phyloP scores from a whole-genome alignment of 768 basidiomycete species.

The Termitomyces sp. region DNA sequence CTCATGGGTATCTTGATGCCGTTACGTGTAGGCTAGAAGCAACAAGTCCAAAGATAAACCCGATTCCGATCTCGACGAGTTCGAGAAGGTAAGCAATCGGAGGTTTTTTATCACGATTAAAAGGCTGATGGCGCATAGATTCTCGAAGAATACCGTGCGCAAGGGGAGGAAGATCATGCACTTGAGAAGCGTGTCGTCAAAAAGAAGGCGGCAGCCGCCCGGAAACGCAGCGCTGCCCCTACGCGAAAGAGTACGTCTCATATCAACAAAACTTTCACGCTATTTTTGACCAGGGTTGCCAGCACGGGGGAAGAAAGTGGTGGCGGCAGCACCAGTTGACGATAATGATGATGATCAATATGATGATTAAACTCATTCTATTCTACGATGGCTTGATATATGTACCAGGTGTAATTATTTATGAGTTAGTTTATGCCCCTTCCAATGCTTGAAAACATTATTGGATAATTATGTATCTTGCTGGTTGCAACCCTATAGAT shows the following conservation, averaged over 20 bases:
- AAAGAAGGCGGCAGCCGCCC: constrained; percentile 75
- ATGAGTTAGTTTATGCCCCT: background rate
- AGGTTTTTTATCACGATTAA: background rate
- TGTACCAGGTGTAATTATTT: background rate
- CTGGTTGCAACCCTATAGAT: background rate
- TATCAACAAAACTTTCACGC: background rate
- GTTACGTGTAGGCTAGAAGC: constrained; percentile 54
- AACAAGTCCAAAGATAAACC: constrained; percentile 93
- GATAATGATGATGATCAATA: constrained; percentile 14
- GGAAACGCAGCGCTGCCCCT: constrained; percentile 45
- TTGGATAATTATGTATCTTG: background rate
- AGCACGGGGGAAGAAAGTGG: constrained; percentile 12
- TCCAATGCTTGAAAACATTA: background rate
- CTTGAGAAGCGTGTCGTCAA: constrained; percentile 81
- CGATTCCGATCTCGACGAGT: constrained; percentile 91
- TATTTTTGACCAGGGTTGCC: background rate
- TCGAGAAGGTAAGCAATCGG: constrained; percentile 60
- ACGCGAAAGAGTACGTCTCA: constrained; percentile 35
- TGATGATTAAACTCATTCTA: constrained; percentile 3
- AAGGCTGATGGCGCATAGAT: constrained; percentile 43
- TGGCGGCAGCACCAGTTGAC: constrained; percentile 1
- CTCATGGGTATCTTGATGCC: background rate
- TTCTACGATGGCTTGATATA: background rate
- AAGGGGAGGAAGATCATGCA: constrained; percentile 90
- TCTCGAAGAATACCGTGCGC: constrained; percentile 71